Evolutionary conservation across 2,329 filamentous ascomycete species (phyloP).

Genomic region (Microcera coccophila): DNA sequence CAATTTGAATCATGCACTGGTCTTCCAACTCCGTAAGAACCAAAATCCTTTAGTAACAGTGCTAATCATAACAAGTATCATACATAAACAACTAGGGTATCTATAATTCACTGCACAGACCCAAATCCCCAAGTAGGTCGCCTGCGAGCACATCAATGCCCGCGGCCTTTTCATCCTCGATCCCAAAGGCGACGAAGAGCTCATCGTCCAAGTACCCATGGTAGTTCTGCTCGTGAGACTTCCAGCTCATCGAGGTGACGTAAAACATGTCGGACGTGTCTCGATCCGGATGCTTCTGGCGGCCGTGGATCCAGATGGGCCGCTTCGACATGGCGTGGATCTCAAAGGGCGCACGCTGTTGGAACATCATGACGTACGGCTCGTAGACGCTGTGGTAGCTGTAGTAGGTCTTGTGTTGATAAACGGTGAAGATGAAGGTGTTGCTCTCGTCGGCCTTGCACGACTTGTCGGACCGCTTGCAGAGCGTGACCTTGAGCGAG

Average conservation of each 20-base stretch:
- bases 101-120: conserved; percentile 17
- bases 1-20: no score
- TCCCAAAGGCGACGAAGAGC: conserved; percentile 52
- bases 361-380: conserved; percentile 52
- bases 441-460: conserved; percentile 44
- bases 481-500: conserved; percentile 53
- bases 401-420: conserved; percentile 52
- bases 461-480: conserved; percentile 41
- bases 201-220: conserved; percentile 56
- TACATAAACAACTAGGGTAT: no score
- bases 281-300: conserved; percentile 31
- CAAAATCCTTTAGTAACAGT: no score
- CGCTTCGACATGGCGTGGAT: conserved; percentile 46
- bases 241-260: conserved; percentile 56
- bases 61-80: no score
- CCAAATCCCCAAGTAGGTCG: conserved; percentile 44
- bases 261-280: conserved; percentile 53
- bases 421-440: conserved; percentile 52
- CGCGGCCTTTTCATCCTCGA: conserved; percentile 48
- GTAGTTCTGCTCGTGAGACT: conserved; percentile 42
- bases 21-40: no score
- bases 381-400: conserved; percentile 51
- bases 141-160: conserved; percentile 50
- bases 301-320: conserved; percentile 55
- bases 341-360: conserved; percentile 45